Conservation (phyloP, 768 basidiomycete species). For the Boletus rubroflammeus region DNA sequence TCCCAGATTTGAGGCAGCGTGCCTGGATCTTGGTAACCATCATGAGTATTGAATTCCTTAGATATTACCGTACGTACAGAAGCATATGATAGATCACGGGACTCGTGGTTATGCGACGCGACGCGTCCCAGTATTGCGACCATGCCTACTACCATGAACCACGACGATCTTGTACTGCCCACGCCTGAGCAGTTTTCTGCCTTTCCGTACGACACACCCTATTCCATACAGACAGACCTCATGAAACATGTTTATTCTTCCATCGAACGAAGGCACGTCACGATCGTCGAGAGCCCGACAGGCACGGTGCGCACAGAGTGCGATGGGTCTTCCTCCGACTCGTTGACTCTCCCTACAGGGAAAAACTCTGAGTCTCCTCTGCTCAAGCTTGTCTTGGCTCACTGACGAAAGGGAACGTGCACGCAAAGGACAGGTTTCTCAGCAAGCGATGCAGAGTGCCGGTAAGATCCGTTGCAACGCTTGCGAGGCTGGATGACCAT, state of each 20-base stretch:
- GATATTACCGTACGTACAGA: not conserved
- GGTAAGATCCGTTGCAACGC: slow-evolving; percentile 13
- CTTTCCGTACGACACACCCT: slow-evolving; percentile 84
- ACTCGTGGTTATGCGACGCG: not conserved
- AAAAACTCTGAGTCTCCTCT: slow-evolving; percentile 80
- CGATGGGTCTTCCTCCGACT: not conserved
- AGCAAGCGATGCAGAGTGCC: slow-evolving; percentile 22
- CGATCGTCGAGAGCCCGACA: slow-evolving; percentile 86
- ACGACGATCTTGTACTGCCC: slow-evolving; percentile 37
- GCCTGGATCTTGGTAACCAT: slow-evolving; percentile 8
- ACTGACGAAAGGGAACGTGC: slow-evolving; percentile 66
- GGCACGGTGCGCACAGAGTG: slow-evolving; percentile 60
- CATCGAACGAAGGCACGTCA: slow-evolving; percentile 70
- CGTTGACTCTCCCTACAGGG: slow-evolving; percentile 47
- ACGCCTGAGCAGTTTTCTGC: slow-evolving; percentile 68
- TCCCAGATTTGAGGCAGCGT: slow-evolving; percentile 1
- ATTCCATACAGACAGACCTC: slow-evolving; percentile 78
- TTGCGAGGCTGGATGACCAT: slow-evolving; percentile 19
- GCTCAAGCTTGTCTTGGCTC: slow-evolving; percentile 73
- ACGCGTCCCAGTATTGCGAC: slow-evolving; percentile 5
- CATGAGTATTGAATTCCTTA: not conserved
- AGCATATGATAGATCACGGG: slow-evolving; percentile 13
- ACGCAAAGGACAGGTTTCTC: slow-evolving; percentile 58
- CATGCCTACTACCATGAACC: slow-evolving; percentile 5
- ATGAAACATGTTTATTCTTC: slow-evolving; percentile 85